Evolutionary conservation across 2,329 filamentous ascomycete species (phyloP).

Genomic region (Cryphonectria nitschkei): DNA sequence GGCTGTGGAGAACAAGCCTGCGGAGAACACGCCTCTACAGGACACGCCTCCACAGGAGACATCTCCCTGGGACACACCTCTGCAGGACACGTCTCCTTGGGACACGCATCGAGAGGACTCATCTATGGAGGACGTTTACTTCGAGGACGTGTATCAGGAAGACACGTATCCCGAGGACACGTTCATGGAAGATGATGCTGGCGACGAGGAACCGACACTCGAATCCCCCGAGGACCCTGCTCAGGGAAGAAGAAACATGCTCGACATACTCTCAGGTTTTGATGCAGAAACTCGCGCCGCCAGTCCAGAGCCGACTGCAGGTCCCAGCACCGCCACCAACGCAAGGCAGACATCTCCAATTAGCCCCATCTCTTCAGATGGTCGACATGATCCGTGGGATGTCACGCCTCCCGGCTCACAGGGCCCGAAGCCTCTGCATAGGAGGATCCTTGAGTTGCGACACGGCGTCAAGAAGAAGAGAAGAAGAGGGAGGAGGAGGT

Average conservation of each 20-base stretch:
- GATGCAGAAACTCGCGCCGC: neutral
- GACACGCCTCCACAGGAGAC: neutral
- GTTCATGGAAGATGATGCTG: neutral
- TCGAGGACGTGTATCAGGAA: neutral
- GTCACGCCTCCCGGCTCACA: neutral
- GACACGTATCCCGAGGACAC: neutral
- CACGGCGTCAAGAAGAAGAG: neutral
- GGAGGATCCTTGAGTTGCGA: slow-evolving; percentile 19
- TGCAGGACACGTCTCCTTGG: neutral
- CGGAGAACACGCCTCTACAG: neutral
- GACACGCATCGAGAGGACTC: neutral
- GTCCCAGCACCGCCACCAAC: neutral
- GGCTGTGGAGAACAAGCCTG: no score
- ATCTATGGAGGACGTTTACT: neutral
- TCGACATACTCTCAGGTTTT: slow-evolving; percentile 33
- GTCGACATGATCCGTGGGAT: neutral
- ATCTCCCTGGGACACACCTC: neutral
- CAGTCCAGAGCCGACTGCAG: neutral
- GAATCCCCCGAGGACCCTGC: slow-evolving; percentile 32
- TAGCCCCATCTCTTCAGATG: neutral
- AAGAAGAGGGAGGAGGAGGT: neutral
- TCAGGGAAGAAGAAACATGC: slow-evolving; percentile 30
- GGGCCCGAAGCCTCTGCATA: neutral
- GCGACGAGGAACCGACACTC: neutral
- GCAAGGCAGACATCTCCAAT: neutral